Percentiles rank a stretch among this genome's conserved stretches.
Evolutionary conservation across 345 rosid species (phyloP).

Genomic region (Camelina neglecta): DNA sequence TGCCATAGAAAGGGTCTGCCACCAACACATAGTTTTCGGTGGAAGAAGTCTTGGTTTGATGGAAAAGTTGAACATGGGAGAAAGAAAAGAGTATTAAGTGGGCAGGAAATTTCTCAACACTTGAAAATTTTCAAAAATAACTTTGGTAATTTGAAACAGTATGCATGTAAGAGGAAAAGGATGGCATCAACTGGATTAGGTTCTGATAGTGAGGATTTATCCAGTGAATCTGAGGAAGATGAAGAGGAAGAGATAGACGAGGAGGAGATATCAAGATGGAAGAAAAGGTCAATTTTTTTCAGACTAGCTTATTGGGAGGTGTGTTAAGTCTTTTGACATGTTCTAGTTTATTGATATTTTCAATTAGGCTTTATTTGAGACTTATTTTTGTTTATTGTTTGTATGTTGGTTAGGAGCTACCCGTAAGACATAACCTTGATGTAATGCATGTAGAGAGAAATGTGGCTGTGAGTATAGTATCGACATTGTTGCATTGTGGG

Average conservation of each 20-base stretch:
- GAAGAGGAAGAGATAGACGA: background rate
- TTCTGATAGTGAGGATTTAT: background rate
- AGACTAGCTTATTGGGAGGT: background rate
- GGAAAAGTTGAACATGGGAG: background rate
- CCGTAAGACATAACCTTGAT: background rate
- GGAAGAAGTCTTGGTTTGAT: background rate
- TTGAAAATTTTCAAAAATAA: background rate
- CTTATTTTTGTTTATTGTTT: background rate
- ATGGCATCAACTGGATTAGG: background rate
- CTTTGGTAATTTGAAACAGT: background rate
- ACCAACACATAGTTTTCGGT: background rate
- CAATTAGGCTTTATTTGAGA: background rate
- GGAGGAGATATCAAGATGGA: background rate
- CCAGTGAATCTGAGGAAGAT: background rate
- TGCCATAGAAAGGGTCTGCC: background rate
- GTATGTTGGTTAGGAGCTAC: background rate
- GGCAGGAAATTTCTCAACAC: background rate
- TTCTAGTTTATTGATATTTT: background rate
- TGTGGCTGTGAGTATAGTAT: background rate
- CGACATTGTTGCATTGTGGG: background rate
- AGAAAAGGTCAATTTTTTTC: background rate
- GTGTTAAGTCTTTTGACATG: background rate
- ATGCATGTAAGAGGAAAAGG: background rate
- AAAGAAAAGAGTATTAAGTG: background rate
- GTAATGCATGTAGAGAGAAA: constrained; percentile 10